These are phyloP conservation scores for Botryobasidium botryosum DNA, from an alignment of 768 basidiomycete genomes.

Conservation along the genomic window DNA sequence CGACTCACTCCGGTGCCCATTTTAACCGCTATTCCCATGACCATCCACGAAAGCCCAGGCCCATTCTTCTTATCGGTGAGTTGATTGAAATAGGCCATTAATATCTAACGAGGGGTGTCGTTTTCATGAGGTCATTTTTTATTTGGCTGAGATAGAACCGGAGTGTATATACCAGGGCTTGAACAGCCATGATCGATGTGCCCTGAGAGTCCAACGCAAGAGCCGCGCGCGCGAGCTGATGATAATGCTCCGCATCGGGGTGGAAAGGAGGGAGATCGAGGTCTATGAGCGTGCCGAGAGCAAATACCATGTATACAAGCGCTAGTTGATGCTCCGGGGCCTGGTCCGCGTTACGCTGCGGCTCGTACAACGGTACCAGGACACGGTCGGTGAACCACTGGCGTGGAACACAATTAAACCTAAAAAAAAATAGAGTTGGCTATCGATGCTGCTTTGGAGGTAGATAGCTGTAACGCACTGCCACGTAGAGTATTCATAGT, in stretches of 20 bases:
- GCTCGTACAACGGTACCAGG: slow-evolving; percentile 9
- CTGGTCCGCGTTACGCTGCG: neutral
- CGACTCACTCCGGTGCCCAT: slow-evolving; percentile 9
- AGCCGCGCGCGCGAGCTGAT: slow-evolving; percentile 9
- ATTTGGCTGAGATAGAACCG: neutral
- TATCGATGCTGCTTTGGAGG: neutral
- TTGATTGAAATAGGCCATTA: slow-evolving; percentile 12
- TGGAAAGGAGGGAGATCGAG: slow-evolving; percentile 33
- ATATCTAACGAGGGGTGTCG: slow-evolving; percentile 5
- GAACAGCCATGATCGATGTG: slow-evolving; percentile 9
- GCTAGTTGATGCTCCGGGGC: slow-evolving; percentile 33
- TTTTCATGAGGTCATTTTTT: neutral
- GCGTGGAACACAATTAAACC: slow-evolving; percentile 9
- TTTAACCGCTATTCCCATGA: slow-evolving; percentile 9
- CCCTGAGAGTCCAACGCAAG: slow-evolving; percentile 9
- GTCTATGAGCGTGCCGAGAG: slow-evolving; percentile 45
- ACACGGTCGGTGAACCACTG: slow-evolving; percentile 7
- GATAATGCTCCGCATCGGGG: slow-evolving; percentile 10
- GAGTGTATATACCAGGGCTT: slow-evolving; percentile 6
- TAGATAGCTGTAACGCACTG: slow-evolving; percentile 5
- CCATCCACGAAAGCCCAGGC: slow-evolving; percentile 8
- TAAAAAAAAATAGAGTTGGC: slow-evolving; percentile 2
- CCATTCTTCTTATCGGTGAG: slow-evolving; percentile 10
- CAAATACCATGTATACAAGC: slow-evolving; percentile 46
- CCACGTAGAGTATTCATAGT: slow-evolving; percentile 10